Evolutionary conservation across 495 filamentous ascomycete species (phyloP).

Genomic region (Cenococcum geophilum): DNA sequence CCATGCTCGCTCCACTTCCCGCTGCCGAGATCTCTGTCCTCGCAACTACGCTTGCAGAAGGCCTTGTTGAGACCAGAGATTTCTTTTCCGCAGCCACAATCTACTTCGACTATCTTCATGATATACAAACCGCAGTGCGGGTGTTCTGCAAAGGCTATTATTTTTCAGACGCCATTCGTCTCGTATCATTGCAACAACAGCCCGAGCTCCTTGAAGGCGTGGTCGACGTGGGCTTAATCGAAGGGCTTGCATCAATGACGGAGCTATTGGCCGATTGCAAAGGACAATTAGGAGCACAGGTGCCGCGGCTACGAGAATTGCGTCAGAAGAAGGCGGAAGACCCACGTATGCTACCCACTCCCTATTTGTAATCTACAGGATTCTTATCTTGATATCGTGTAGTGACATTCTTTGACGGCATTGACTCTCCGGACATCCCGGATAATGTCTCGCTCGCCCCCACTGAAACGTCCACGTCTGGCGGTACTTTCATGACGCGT

Average conservation of each 20-base stretch:
- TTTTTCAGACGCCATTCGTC: constrained; percentile 76
- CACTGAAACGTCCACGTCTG: constrained; percentile 69
- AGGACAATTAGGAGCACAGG: constrained; percentile 71
- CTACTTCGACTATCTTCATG: constrained; percentile 69
- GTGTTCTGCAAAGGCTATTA: constrained; percentile 76
- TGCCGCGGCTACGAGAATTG: constrained; percentile 76
- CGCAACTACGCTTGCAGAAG: constrained; percentile 60
- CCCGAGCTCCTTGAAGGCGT: constrained; percentile 48
- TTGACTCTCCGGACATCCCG: constrained; percentile 56
- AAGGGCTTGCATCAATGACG: constrained; percentile 68
- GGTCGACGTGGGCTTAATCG: constrained; percentile 69
- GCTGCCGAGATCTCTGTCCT: constrained; percentile 54
- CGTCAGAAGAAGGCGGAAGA: constrained; percentile 72
- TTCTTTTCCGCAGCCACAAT: constrained; percentile 72
- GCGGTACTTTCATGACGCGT: constrained; percentile 77
- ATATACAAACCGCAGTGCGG: constrained; percentile 58
- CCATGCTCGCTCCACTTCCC: constrained; percentile 58
- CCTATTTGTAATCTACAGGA: neutral
- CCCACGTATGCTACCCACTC: constrained; percentile 55
- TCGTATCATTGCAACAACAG: constrained; percentile 50
- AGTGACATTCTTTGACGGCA: constrained; percentile 50
- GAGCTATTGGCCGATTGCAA: constrained; percentile 91
- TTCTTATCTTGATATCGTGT: neutral
- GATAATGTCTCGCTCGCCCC: constrained; percentile 90
- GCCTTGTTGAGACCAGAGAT: constrained; percentile 73